A percentile compares a stretch with the other conserved stretches of the same genome.
Evolutionary conservation across 2,329 filamentous ascomycete species (phyloP).

Genomic region (Alternaria gaisen): DNA sequence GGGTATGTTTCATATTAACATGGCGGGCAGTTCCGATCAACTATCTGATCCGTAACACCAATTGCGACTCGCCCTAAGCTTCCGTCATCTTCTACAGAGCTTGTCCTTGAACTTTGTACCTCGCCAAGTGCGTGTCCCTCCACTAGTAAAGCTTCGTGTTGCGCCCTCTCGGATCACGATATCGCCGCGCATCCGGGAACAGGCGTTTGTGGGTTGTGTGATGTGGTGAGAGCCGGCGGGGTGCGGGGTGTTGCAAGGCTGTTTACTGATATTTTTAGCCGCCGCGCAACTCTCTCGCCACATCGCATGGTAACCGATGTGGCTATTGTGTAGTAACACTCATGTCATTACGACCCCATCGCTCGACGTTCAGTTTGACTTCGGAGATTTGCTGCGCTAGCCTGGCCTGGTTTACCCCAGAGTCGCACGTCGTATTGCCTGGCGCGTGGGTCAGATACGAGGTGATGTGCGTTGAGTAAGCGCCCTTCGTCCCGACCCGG

Average conservation of each 20-base stretch:
- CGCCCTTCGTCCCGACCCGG: constrained; percentile 21
- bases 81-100: not conserved
- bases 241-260: constrained; percentile 15
- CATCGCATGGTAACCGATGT: constrained; percentile 11
- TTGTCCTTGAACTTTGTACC: constrained; percentile 9
- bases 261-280: constrained; percentile 21
- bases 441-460: constrained; percentile 42
- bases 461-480: constrained; percentile 36
- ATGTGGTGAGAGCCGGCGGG: not conserved
- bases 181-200: constrained; percentile 13
- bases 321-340: not conserved
- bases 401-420: constrained; percentile 29
- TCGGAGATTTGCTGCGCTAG: constrained; percentile 29
- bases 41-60: constrained; percentile 1
- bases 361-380: constrained; percentile 11
- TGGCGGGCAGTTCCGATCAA: constrained; percentile 2
- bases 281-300: constrained; percentile 12
- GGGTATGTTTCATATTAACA: constrained; percentile 11
- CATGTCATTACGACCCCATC: not conserved
- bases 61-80: constrained; percentile 2
- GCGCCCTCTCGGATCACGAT: constrained; percentile 17
- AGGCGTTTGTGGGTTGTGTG: constrained; percentile 12
- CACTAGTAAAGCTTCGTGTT: constrained; percentile 23
- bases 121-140: constrained; percentile 13
- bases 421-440: constrained; percentile 34